These are phyloP conservation scores for Eucalyptus regnans DNA, from an alignment of 345 rosid species.

Conservation along the genomic window DNA sequence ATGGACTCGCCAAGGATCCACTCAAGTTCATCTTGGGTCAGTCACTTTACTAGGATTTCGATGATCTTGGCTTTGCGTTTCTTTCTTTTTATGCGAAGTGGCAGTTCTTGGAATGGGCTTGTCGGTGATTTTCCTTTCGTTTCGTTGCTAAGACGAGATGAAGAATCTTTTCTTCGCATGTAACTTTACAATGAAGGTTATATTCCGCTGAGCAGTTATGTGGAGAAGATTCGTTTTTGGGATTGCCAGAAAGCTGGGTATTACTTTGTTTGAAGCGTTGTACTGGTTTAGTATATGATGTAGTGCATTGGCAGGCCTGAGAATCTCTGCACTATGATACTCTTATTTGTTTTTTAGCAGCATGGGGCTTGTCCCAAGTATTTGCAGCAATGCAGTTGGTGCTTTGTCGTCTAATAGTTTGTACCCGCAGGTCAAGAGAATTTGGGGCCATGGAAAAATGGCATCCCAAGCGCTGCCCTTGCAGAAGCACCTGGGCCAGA, in stretches of 20 bases:
- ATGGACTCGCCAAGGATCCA: slow-evolving; percentile 13
- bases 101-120: neutral
- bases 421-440: slow-evolving; percentile 27
- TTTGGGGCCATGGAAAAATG: slow-evolving; percentile 55
- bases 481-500: slow-evolving; percentile 57
- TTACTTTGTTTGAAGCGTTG: neutral
- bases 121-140: neutral
- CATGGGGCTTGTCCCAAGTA: neutral
- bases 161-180: neutral
- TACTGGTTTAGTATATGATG: neutral
- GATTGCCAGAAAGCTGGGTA: neutral
- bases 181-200: neutral
- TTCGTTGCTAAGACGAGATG: neutral
- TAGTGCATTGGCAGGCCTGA: neutral
- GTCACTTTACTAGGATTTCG: neutral
- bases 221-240: neutral
- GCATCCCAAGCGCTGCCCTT: slow-evolving; percentile 11
- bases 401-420: neutral
- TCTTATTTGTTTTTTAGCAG: neutral
- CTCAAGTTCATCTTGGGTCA: slow-evolving; percentile 56
- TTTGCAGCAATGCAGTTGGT: neutral
- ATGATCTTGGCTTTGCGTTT: neutral
- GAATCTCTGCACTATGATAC: neutral
- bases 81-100: neutral
- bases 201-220: neutral